Evolutionary conservation across 257 asterid species (phyloP), one percentile per base, ranked within the genome.

Genomic region (Leptodermis oblonga): DNA sequence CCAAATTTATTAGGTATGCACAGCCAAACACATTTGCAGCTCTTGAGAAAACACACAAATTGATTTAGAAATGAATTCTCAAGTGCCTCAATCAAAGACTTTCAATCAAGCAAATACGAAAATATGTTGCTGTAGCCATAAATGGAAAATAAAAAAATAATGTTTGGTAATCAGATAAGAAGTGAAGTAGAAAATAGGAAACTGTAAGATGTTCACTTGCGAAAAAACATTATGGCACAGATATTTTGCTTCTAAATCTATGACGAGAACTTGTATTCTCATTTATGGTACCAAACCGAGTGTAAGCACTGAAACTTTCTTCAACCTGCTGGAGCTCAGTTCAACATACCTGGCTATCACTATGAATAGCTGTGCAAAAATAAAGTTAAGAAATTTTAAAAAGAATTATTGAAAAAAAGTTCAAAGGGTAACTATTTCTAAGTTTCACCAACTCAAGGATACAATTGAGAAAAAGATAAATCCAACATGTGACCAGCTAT

Each of bases 11-110:
- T 86, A 94, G 82, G 85, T 94, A 94, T 26, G 95, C 98, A 71
- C 97, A 94, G 62, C 95, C 88, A 82, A 94, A 94, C 70, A 94
- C 99, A 85, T 94, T 91, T 77, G 96, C 97, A 84, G 98, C 98
- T 84, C 99, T 94, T 77, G 81, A 86, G 13, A 73, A 71, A 82
- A 81, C 49, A 61, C 70, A 62, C 36, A 71, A 59, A 66, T 68
- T 58, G 33, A 54, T 46, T 72, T 73, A 51, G 79, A n/a, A 70
- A 75, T 60, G 36, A 64, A 66, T 64, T n/a, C 49, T 68, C 42
- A 71, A 76, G 39, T 61, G 67, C 28, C 56, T 31, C 64, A 72
- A 65, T 67, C 48, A 41, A 71, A n/a, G 62, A 39, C 37, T 54
- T 54, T 70, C 67, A 68, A 67, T 33, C 62, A 51, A 3, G 17